These are phyloP conservation scores for Rubia peregrina DNA, from an alignment of 305 asterid species.

Conservation along the genomic window DNA sequence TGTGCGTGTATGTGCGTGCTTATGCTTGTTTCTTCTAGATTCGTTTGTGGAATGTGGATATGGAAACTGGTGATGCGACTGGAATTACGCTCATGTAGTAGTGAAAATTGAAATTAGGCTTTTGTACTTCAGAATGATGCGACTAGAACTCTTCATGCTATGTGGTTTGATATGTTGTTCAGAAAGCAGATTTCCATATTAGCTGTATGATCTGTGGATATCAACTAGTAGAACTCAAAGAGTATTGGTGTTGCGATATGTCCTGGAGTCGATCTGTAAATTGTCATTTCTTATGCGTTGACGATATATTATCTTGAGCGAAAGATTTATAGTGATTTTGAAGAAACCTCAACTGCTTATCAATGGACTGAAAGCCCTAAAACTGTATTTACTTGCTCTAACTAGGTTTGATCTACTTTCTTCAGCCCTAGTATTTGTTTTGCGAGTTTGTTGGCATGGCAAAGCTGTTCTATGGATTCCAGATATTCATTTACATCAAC, in stretches of 20 bases:
- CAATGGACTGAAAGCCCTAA: not conserved
- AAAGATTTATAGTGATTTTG: not conserved
- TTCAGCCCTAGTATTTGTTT: not conserved
- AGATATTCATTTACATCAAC: not conserved
- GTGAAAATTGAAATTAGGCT: not conserved
- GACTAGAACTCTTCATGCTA: not conserved
- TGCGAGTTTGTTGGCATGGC: not conserved
- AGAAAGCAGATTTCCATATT: not conserved
- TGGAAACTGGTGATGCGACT: not conserved
- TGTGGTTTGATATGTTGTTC: not conserved
- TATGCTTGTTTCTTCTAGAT: not conserved
- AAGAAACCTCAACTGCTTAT: not conserved
- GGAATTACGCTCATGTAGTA: not conserved
- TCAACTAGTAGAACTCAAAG: not conserved
- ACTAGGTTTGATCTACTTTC: constrained; percentile 7
- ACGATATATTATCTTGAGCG: not conserved
- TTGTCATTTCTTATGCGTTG: not conserved
- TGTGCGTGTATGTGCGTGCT: not conserved
- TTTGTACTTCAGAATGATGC: not conserved
- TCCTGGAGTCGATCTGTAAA: not conserved
- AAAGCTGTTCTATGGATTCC: not conserved
- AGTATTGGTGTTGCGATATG: not conserved
- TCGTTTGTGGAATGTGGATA: not conserved
- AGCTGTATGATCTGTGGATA: not conserved
- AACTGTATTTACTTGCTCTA: not conserved